Conservation (phyloP, 163 green algal genomes). For the Chlamydomonas reinhardtii region DNA sequence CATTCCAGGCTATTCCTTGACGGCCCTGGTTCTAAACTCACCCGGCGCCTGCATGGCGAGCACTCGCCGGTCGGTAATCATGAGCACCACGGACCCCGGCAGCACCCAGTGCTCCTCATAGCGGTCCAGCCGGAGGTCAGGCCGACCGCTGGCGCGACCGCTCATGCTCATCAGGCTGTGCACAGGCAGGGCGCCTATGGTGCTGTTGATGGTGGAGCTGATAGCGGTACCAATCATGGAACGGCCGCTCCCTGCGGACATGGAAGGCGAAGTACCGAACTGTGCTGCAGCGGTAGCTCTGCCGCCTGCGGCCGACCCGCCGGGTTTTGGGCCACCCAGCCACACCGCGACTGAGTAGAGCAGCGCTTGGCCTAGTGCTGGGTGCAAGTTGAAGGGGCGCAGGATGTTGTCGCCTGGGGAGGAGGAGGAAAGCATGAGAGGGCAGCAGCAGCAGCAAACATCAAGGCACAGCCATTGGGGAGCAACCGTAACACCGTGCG, state of each 20-base stretch:
- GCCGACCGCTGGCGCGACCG: background rate
- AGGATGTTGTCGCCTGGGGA: conserved; percentile 79
- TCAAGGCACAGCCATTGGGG: too few species aligned
- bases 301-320: too few species aligned
- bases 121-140: conserved; percentile 63
- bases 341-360: conserved; percentile 65
- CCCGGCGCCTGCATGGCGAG: conserved; percentile 73
- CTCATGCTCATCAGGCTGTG: conserved; percentile 4
- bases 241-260: too few species aligned
- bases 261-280: too few species aligned
- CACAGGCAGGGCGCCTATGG: too few species aligned
- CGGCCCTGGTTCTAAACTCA: background rate
- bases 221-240: too few species aligned
- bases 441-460: too few species aligned
- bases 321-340: background rate
- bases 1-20: too few species aligned
- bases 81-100: conserved; percentile 69
- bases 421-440: too few species aligned
- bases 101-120: conserved; percentile 92
- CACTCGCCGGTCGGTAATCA: conserved; percentile 82
- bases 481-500: too few species aligned
- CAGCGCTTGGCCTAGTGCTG: conserved; percentile 79
- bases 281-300: too few species aligned
- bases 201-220: too few species aligned
- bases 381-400: conserved; percentile 71